Evolutionary conservation across 371 early-diverging fungal species (phyloP).

Genomic region (Scutellospora calospora): DNA sequence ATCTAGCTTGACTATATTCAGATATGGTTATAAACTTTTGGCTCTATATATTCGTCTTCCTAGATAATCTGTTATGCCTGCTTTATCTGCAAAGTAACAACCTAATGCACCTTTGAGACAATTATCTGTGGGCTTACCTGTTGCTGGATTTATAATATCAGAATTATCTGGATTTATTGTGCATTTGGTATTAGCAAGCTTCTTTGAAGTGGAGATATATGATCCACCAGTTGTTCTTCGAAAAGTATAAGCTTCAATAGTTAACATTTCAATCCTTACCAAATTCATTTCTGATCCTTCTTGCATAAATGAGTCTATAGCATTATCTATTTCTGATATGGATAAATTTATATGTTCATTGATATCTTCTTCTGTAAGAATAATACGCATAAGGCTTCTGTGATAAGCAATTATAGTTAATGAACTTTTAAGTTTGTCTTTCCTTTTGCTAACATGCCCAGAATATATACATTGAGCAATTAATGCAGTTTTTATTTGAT

Average conservation of each 20-base stretch:
- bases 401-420: neutral
- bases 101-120: too few species aligned
- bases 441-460: too few species aligned
- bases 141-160: neutral
- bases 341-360: too few species aligned
- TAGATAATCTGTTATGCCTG: neutral
- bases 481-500: slow-evolving; percentile 9
- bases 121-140: too few species aligned
- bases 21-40: neutral
- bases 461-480: neutral
- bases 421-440: too few species aligned
- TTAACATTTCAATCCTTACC: neutral
- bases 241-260: slow-evolving; percentile 25
- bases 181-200: slow-evolving; percentile 25
- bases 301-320: neutral
- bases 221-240: neutral
- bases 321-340: slow-evolving; percentile 4
- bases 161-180: slow-evolving; percentile 33
- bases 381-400: slow-evolving; percentile 13
- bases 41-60: neutral
- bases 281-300: neutral
- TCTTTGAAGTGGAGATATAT: neutral
- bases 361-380: slow-evolving; percentile 8
- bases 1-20: neutral
- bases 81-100: neutral